Base-by-base conservation (phyloP, 2,329 filamentous ascomycete species). In the Alternaria rosae region DNA sequence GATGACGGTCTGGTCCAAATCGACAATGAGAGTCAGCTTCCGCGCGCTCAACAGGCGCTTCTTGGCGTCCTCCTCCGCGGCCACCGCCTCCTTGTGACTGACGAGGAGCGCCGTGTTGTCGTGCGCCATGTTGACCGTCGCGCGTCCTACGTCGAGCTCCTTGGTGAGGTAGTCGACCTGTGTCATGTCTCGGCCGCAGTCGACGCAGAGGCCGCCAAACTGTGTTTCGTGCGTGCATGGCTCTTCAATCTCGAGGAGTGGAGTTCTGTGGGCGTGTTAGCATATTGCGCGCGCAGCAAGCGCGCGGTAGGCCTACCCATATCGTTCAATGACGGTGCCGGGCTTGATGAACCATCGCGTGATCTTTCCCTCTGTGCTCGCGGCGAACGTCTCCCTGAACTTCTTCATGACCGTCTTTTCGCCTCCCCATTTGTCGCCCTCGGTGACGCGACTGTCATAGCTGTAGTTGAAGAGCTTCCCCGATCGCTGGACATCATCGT, bases 1-100 rank as follows among this genome's bases (percentile, higher is more conserved):
- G 69, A 99, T 99, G 73, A 99, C 95, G 59, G 95, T 99, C 83
- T 98, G 94, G 78, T 99, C 95, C 57, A 99, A 85, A 84, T 99
- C 95, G 70, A 99, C 95, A 25, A 99, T 95, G 45, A 99, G 85
- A 47, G 92, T 97, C 45, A 99, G 86, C 82, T 97, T 97, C 70
- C 91, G 88, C 64, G 91, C 88, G 61, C 89, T 86, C 44, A 99
- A 84, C 43, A 99, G 84, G 20, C 94, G 89, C 63, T 89, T 87
- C 82, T 97, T 97, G 13, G 93, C 87, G 70, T 97, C 91, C 76
- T 94, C 89, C 80, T 98, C 94, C 59, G 92, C 90, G 68, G 88
- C 89, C 51, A 88, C 88, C 13, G 95, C 95, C 75, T 97, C 92
- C 61, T 87, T 86, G 71, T 89, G 85, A 79, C 93, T 97, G 72